Percentiles rank a stretch among this genome's conserved stretches.
Conservation (phyloP, 106 monocot species). For the Dioscorea alata region DNA sequence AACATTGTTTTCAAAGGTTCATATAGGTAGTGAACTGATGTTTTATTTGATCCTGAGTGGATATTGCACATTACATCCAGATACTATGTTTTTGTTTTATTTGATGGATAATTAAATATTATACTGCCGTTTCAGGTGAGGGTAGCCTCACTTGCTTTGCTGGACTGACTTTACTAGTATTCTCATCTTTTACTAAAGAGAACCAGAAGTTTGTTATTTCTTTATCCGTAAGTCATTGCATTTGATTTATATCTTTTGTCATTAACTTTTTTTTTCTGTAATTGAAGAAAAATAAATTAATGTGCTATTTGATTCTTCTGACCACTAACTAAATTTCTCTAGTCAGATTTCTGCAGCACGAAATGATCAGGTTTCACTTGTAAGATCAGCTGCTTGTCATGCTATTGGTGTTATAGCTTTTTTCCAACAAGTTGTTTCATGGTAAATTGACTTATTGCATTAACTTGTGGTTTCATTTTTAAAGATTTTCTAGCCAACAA, state of each 20-base stretch:
- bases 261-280: neutral
- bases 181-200: conserved; percentile 49
- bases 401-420: conserved; percentile 81
- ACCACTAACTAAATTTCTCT: conserved; percentile 3
- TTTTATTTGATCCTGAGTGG: too few relatives aligned
- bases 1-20: too few relatives aligned
- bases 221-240: conserved; percentile 4
- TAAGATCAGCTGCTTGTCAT: conserved; percentile 89
- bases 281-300: neutral
- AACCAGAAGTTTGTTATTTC: conserved; percentile 51
- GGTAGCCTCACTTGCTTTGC: conserved; percentile 86
- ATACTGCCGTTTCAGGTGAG: conserved; percentile 52
- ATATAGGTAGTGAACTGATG: too few relatives aligned
- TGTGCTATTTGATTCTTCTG: neutral
- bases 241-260: neutral
- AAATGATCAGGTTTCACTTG: conserved; percentile 50
- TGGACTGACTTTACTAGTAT: conserved; percentile 82
- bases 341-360: conserved; percentile 54
- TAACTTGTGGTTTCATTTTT: neutral
- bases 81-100: too few relatives aligned
- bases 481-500: neutral
- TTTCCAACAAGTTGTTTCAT: conserved; percentile 50
- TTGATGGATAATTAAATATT: neutral
- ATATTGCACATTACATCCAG: too few relatives aligned
- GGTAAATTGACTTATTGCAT: conserved; percentile 32